These are phyloP conservation scores for Stenocarpella maydis DNA, from an alignment of 2,329 filamentous ascomycete genomes.

Conservation along the genomic window DNA sequence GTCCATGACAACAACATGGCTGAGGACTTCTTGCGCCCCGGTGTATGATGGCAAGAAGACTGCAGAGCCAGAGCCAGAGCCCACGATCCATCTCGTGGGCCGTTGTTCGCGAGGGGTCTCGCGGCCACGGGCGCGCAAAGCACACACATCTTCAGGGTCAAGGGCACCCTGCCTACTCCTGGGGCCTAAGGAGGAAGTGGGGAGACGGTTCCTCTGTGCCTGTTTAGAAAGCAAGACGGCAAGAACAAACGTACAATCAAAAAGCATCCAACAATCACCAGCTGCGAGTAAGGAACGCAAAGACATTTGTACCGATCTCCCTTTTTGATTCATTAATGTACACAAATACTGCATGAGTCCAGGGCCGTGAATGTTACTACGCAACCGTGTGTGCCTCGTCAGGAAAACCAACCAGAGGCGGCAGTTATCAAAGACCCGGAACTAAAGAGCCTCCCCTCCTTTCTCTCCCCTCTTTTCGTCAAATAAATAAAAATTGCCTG, in stretches of 20 bases:
- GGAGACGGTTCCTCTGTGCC: neutral
- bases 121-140: neutral
- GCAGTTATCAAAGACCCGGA: slow-evolving; percentile 26
- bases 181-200: neutral
- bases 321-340: slow-evolving; percentile 6
- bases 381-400: slow-evolving; percentile 7
- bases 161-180: neutral
- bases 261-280: neutral
- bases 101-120: neutral
- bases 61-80: neutral
- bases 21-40: neutral
- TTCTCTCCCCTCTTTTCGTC: neutral
- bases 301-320: slow-evolving; percentile 13
- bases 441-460: neutral
- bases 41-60: neutral
- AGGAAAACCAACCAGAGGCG: neutral
- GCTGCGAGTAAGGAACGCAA: neutral
- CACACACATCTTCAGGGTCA: neutral
- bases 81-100: neutral
- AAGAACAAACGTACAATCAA: neutral
- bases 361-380: slow-evolving; percentile 20
- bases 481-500: neutral
- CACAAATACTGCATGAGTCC: slow-evolving; percentile 12
- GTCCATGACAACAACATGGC: neutral
- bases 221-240: neutral